Percentiles rank a stretch among this genome's conserved stretches.
These are phyloP conservation scores for Limonium bicolor DNA, from an alignment of 148 eudicot genomes.

Conservation along the genomic window DNA sequence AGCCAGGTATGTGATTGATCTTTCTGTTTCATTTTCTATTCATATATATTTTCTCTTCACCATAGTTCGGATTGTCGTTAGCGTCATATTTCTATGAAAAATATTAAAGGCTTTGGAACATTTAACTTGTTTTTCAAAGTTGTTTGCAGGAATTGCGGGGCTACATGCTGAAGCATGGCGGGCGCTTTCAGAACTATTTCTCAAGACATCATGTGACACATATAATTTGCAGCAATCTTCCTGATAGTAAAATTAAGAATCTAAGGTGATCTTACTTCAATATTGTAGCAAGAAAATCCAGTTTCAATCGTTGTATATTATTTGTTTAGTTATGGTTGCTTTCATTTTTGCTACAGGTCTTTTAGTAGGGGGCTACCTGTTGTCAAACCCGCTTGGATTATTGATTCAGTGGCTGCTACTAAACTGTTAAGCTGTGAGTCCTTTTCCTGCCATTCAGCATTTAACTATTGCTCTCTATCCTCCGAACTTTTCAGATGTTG, in stretches of 20 bases:
- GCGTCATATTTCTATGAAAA: too few relatives aligned
- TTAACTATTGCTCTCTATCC: neutral
- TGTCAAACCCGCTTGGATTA: constrained; percentile 78
- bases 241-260: constrained; percentile 81
- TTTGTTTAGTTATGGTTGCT: neutral
- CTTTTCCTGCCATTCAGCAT: neutral
- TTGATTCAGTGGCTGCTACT: constrained; percentile 67
- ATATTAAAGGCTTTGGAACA: too few relatives aligned
- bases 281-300: neutral
- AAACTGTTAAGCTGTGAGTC: constrained; percentile 70
- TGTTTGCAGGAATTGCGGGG: constrained; percentile 55
- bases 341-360: constrained; percentile 29
- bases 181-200: constrained; percentile 84
- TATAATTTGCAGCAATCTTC: constrained; percentile 89
- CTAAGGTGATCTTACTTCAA: constrained; percentile 32
- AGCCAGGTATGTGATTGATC: constrained; percentile 42
- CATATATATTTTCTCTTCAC: neutral
- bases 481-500: neutral
- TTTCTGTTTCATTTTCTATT: neutral
- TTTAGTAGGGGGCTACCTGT: constrained; percentile 90
- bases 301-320: neutral
- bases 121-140: too few relatives aligned
- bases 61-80: neutral
- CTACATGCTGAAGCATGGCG: constrained; percentile 86
- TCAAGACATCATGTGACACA: constrained; percentile 84